A percentile compares a stretch with the other conserved stretches of the same genome.
Conservation (phyloP, 1,284 basidiomycete species). For the Vanrija pseudolonga region DNA sequence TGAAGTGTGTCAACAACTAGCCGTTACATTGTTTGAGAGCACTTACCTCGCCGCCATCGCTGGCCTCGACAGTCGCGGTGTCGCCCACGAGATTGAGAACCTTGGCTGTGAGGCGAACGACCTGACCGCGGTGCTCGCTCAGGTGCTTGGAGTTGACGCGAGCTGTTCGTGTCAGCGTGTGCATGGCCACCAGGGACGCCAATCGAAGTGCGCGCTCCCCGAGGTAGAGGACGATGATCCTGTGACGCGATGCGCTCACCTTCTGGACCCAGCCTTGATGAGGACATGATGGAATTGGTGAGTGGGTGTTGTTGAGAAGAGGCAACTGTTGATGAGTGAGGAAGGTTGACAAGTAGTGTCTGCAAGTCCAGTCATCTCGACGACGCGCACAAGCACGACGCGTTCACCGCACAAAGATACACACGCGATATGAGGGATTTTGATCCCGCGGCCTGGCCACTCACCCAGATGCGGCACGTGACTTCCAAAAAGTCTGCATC, state of each 20-base stretch:
- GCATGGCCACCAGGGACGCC: not conserved
- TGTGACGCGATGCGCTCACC: constrained; percentile 24
- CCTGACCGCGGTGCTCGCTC: constrained; percentile 48
- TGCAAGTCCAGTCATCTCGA: no score
- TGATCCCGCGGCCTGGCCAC: no score
- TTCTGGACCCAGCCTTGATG: constrained; percentile 28
- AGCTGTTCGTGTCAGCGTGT: constrained; percentile 23
- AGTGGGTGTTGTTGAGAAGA: not conserved
- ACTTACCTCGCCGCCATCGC: constrained; percentile 63
- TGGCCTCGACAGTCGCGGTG: constrained; percentile 61
- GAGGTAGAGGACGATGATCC: not conserved
- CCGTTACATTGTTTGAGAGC: not conserved
- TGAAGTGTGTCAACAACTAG: constrained; percentile 11
- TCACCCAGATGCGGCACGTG: not conserved
- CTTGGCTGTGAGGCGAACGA: constrained; percentile 70
- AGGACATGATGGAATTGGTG: not conserved
- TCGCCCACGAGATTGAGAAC: constrained; percentile 60
- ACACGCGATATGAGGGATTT: not conserved
- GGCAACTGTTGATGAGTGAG: not conserved
- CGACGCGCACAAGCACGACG: no score
- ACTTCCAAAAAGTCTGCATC: constrained; percentile 4
- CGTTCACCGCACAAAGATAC: not conserved
- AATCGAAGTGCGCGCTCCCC: not conserved
- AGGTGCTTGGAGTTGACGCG: constrained; percentile 42
- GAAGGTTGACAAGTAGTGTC: not conserved